Evolutionary conservation across 192 early-diverging fungal genomes (phyloP).

Genomic region (Diversispora epigaea): DNA sequence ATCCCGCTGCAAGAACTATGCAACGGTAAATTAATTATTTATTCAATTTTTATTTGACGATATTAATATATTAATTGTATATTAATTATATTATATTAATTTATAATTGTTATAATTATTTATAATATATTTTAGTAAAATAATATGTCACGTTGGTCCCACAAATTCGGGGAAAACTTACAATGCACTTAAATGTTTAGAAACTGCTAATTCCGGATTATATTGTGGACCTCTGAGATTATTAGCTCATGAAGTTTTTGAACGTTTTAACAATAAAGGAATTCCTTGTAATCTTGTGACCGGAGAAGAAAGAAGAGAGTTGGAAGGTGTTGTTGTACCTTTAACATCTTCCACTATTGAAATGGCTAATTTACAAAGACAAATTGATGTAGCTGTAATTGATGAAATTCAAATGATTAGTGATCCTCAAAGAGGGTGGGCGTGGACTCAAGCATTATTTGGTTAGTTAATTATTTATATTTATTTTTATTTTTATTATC

Average conservation of each 20-base stretch:
- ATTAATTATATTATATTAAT: neutral
- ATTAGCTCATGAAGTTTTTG: constrained; percentile 91
- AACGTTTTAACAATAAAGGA: constrained; percentile 74
- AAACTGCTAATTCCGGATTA: constrained; percentile 59
- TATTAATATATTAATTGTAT: neutral
- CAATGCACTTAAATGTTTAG: constrained; percentile 74
- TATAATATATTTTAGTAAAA: constrained; percentile 51
- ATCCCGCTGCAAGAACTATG: constrained; percentile 67
- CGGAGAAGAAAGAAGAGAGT: constrained; percentile 79
- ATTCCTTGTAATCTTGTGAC: constrained; percentile 83
- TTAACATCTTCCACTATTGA: constrained; percentile 84
- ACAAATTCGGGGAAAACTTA: constrained; percentile 98
- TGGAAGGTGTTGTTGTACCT: constrained; percentile 40
- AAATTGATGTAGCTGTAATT: constrained; percentile 82
- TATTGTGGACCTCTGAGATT: constrained; percentile 92
- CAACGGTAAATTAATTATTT: constrained; percentile 51
- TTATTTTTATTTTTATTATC: no score
- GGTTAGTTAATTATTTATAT: constrained; percentile 21
- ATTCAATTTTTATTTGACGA: neutral
- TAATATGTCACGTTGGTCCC: constrained; percentile 93
- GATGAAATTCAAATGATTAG: constrained; percentile 98
- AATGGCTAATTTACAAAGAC: constrained; percentile 66
- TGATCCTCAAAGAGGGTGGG: constrained; percentile 86
- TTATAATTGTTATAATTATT: neutral
- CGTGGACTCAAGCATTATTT: constrained; percentile 89